Evolutionary conservation across 352 stramenopile species (phyloP).

Genomic region (Pythium dissotocum): DNA sequence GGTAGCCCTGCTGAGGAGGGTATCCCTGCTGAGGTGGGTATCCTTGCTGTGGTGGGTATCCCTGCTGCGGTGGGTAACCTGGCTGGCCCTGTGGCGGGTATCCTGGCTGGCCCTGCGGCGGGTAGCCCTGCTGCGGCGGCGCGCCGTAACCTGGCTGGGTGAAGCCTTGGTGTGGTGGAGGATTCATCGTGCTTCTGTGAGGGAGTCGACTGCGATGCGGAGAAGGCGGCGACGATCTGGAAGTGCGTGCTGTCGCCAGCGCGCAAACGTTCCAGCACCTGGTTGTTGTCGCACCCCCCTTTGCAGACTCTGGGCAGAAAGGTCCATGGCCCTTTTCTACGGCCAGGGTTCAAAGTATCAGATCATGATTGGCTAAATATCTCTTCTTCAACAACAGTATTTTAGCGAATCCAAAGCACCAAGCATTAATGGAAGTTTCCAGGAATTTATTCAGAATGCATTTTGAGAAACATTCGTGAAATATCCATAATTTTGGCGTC

Average conservation of each 20-base stretch:
- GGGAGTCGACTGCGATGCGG: not conserved
- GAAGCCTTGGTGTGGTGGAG: constrained; percentile 25
- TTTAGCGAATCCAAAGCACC: not conserved
- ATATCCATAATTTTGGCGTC: not conserved
- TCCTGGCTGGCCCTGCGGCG: constrained; percentile 27
- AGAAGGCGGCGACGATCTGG: constrained; percentile 9
- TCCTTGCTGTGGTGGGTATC: constrained; percentile 27
- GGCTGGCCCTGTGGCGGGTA: constrained; percentile 30
- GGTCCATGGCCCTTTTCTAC: constrained; percentile 10
- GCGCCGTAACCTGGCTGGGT: constrained; percentile 32
- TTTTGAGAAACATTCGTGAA: not conserved
- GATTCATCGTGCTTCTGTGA: constrained; percentile 22
- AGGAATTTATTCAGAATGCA: not conserved
- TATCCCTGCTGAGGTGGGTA: constrained; percentile 30
- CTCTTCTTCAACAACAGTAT: not conserved
- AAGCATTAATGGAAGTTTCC: not conserved
- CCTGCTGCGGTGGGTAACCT: constrained; percentile 37
- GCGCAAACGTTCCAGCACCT: not conserved
- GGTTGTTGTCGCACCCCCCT: not conserved
- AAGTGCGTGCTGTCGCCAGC: constrained; percentile 11
- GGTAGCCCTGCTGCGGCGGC: constrained; percentile 39
- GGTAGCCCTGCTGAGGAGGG: constrained; percentile 42
- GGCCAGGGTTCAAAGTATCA: constrained; percentile 2
- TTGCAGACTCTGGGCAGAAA: not conserved
- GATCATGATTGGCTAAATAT: constrained; percentile 16